Evolutionary conservation across 2,329 filamentous ascomycete species (phyloP).

Genomic region (Pestalotiopsis sp.): DNA sequence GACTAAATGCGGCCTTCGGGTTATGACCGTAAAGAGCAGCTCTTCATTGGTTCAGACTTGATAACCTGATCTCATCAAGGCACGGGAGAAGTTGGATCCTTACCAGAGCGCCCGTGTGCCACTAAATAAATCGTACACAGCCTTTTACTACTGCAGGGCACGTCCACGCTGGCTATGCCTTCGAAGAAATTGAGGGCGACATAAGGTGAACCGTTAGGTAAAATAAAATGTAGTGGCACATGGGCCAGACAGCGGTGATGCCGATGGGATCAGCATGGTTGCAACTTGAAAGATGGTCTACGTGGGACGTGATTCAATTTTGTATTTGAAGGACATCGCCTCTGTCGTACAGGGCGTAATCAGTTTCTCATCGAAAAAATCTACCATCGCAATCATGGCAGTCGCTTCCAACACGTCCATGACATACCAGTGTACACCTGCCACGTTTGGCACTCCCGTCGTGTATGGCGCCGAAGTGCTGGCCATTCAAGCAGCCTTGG

Average conservation of each 20-base stretch:
- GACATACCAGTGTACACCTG: background rate
- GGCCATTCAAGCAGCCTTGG: background rate
- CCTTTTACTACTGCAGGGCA: background rate
- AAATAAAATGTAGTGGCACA: background rate
- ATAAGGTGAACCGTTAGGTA: background rate
- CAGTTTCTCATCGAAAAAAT: background rate
- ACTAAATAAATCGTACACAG: background rate
- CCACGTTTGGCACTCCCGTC: background rate
- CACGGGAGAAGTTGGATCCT: background rate
- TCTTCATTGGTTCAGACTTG: background rate
- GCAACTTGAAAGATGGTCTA: background rate
- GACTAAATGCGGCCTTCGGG: background rate
- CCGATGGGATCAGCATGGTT: background rate
- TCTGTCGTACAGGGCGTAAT: background rate
- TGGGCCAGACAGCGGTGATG: background rate
- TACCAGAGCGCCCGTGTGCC: background rate
- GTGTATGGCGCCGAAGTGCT: background rate
- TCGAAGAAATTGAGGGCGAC: background rate
- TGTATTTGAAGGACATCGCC: background rate
- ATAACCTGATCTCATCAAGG: background rate
- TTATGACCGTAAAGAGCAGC: background rate
- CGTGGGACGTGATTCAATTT: background rate
- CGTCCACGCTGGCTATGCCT: background rate
- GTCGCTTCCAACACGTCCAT: background rate
- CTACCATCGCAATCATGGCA: background rate